Base-by-base conservation (phyloP, 306 rosid genomes). In the Argentina anserina region DNA sequence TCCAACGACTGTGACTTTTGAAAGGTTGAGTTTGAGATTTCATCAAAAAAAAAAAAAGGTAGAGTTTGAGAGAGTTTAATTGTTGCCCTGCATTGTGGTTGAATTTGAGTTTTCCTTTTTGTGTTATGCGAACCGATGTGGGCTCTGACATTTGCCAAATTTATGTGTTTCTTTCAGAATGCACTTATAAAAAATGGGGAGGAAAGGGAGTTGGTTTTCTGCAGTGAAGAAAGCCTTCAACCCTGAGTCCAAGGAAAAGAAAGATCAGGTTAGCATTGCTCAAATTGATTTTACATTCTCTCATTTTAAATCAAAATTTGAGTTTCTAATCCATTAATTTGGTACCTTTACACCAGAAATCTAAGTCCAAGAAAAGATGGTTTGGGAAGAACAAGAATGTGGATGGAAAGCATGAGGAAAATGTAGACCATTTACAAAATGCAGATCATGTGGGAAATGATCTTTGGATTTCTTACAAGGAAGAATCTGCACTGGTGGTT, bases 141-240 rank as follows among this genome's bases (percentile, higher is more conserved):
- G 49, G 53, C n/a, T 23, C 68, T 29, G 36, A 72, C 42, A 77
- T 71, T 61, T 75, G 42, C 21, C 81, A 45, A 60, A 77, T 73
- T 70, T 14, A 2, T 63, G n/a, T 28, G 61, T 56, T 56, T 68
- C 34, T 71, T 43, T 0, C 10, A 63, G 81, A 80, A 73, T 75
- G 86, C 86, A 72, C 67, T 74, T 71, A 14, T 56, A 73, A 76
- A 67, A 84, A 53, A 94, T 95, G 99, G 99, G 96, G 86, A 91
- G 85, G 90, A 91, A 78, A 85, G 96, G 97, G 75, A 80, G 78
- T 59, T 95, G 97, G 90, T 89, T 95, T 83, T 83, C 93, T 82
- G 79, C 89, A 14, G 85, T 95, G 81, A 95, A 81, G 96, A 91
- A 75, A 78, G 85, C 88, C 85, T 79, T 95, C 71, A 49, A 68